A percentile compares a stretch with the other conserved stretches of the same genome.
Conservation (phyloP, 1,139 yeast genomes). For the Kodamaea anthophila region DNA sequence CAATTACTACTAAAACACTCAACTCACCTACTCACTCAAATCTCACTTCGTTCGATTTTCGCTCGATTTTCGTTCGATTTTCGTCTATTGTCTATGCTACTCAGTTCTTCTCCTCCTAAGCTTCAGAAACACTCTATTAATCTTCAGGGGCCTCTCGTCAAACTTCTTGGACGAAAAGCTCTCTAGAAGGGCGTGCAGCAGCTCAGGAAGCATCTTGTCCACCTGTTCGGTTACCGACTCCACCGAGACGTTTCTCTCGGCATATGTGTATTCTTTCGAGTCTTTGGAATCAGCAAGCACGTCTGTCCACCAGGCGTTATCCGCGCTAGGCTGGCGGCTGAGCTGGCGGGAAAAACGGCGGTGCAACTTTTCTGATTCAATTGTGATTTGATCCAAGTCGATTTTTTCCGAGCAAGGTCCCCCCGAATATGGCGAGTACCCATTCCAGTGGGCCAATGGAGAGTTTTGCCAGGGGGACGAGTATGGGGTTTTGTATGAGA, state of each 20-base stretch:
- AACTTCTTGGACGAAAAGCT: constrained; percentile 1
- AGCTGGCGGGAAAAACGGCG: constrained; percentile 1
- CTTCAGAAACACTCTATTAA: not conserved
- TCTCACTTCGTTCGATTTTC: too few relatives aligned
- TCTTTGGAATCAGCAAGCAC: constrained; percentile 1
- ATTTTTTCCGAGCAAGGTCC: constrained; percentile 3
- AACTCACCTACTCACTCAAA: too few relatives aligned
- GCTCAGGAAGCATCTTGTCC: constrained; percentile 2
- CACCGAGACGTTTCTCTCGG: not conserved
- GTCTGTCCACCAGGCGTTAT: constrained; percentile 5
- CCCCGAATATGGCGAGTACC: too few relatives aligned
- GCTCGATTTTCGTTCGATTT: too few relatives aligned
- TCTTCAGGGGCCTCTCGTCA: not conserved
- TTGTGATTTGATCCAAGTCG: constrained; percentile 11
- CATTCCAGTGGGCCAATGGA: too few relatives aligned
- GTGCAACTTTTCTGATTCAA: constrained; percentile 8
- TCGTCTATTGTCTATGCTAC: not conserved
- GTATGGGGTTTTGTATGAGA: too few relatives aligned
- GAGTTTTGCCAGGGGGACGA: too few relatives aligned
- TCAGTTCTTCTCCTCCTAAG: constrained; percentile 1
- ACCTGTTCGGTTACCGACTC: not conserved
- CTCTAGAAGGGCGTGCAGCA: constrained; percentile 3
- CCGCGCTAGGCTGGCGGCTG: constrained; percentile 1
- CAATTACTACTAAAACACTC: too few relatives aligned
- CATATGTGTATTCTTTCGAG: not conserved